A percentile compares a stretch with the other conserved stretches of the same genome.
phyloP scores from a whole-genome alignment of 148 eudicot species.

The Simmondsia chinensis region DNA sequence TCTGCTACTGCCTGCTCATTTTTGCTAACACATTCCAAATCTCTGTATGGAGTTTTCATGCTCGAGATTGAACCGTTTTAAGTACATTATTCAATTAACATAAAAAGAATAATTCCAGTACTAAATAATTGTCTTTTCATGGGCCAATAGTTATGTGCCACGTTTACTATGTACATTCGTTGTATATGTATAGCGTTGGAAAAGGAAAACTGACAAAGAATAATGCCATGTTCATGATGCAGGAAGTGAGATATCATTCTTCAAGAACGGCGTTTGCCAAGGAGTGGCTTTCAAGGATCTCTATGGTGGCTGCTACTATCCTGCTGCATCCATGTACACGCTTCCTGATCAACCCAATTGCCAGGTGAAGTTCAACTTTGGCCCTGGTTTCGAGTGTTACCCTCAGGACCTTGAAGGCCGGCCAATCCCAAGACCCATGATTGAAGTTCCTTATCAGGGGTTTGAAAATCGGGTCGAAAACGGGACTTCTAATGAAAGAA shows the following conservation, averaged over 20 bases:
- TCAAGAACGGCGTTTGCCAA: constrained; percentile 83
- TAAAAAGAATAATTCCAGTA: too few relatives aligned
- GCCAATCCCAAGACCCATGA: constrained; percentile 77
- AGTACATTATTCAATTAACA: too few relatives aligned
- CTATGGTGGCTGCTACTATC: constrained; percentile 85
- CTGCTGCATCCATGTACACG: constrained; percentile 98
- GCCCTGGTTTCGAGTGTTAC: constrained; percentile 79
- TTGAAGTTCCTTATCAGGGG: constrained; percentile 87
- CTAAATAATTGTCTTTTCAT: too few relatives aligned
- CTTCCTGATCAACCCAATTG: constrained; percentile 96
- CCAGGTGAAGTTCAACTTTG: constrained; percentile 85
- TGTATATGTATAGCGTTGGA: too few relatives aligned
- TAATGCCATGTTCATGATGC: constrained; percentile 18
- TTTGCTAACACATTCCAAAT: too few relatives aligned
- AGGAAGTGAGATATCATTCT: constrained; percentile 95
- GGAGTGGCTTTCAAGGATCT: constrained; percentile 85
- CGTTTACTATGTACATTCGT: too few relatives aligned
- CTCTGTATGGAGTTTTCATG: too few relatives aligned
- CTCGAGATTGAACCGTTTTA: too few relatives aligned
- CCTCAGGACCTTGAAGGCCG: constrained; percentile 79
- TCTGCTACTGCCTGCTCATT: too few relatives aligned
- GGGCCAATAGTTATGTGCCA: too few relatives aligned
- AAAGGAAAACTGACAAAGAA: too few relatives aligned
- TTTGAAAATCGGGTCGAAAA: constrained; percentile 60
- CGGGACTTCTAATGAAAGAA: constrained; percentile 67